phyloP scores from a whole-genome alignment of 179 eudicot genomes.

The Beta lomatogona region DNA sequence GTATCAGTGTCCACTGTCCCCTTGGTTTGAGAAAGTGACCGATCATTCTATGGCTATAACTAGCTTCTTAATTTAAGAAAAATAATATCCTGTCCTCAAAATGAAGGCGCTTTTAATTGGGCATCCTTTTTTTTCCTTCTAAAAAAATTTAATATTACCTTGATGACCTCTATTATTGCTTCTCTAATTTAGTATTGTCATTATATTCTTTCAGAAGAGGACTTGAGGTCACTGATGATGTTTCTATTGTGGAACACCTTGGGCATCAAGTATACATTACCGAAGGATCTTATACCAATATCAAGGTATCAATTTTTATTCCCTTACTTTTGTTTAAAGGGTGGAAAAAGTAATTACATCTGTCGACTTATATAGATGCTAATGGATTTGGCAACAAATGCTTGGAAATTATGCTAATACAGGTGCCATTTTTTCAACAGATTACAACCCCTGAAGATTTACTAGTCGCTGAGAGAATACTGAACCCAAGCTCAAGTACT shows the following conservation, averaged over 20 bases:
- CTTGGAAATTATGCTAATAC: neutral
- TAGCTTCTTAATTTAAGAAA: neutral
- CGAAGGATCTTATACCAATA: conserved; percentile 89
- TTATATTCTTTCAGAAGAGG: conserved; percentile 52
- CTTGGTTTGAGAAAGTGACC: neutral
- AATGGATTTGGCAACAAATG: neutral
- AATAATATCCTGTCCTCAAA: neutral
- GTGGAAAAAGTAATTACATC: neutral
- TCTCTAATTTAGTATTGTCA: neutral
- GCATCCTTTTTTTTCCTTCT: neutral
- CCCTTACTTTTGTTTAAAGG: neutral
- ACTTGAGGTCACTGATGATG: conserved; percentile 95
- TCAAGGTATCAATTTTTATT: conserved; percentile 53
- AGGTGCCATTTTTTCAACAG: conserved; percentile 37
- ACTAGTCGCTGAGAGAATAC: conserved; percentile 78
- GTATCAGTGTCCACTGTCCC: no score
- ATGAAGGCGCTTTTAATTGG: neutral
- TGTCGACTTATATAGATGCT: neutral
- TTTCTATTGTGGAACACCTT: conserved; percentile 94
- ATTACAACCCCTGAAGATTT: conserved; percentile 93
- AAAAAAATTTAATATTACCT: neutral
- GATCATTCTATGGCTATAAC: neutral
- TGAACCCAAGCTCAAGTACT: conserved; percentile 35
- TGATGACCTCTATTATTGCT: neutral
- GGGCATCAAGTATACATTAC: conserved; percentile 87